Conservation (phyloP, 2,329 filamentous ascomycete genomes). For the Talaromyces atroroseus region DNA sequence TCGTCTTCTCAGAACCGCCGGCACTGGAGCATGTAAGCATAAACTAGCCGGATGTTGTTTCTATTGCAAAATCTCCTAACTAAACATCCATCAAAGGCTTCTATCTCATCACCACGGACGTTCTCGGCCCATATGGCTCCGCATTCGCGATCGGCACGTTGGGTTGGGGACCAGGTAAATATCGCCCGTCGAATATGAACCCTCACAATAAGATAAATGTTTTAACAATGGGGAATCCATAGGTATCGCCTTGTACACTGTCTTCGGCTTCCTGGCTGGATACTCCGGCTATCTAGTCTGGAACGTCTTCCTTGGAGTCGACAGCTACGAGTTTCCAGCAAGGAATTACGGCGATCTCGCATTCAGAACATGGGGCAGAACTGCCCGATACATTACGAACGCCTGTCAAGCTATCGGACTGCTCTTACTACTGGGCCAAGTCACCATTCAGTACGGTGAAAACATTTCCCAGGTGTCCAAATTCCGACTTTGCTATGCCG, state of each 20-base stretch:
- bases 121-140: slow-evolving; percentile 42
- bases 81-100: slow-evolving; percentile 24
- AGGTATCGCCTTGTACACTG: slow-evolving; percentile 37
- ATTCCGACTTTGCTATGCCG: slow-evolving; percentile 48
- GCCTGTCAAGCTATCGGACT: slow-evolving; percentile 45
- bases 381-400: slow-evolving; percentile 45
- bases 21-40: slow-evolving; percentile 35
- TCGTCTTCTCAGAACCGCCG: slow-evolving; percentile 43
- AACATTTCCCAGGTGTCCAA: slow-evolving; percentile 50
- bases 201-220: background rate
- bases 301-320: slow-evolving; percentile 42
- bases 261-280: slow-evolving; percentile 38
- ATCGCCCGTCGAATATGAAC: slow-evolving; percentile 15
- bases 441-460: slow-evolving; percentile 50
- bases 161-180: slow-evolving; percentile 39
- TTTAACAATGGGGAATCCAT: background rate
- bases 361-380: slow-evolving; percentile 44
- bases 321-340: slow-evolving; percentile 44
- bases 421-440: slow-evolving; percentile 25
- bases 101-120: slow-evolving; percentile 48
- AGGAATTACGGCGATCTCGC: slow-evolving; percentile 46
- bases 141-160: slow-evolving; percentile 27
- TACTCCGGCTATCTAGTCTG: slow-evolving; percentile 47
- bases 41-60: background rate
- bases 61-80: background rate